phyloP scores from a whole-genome alignment of 2,329 filamentous ascomycete species.

The Daldinia eschscholtzii region DNA sequence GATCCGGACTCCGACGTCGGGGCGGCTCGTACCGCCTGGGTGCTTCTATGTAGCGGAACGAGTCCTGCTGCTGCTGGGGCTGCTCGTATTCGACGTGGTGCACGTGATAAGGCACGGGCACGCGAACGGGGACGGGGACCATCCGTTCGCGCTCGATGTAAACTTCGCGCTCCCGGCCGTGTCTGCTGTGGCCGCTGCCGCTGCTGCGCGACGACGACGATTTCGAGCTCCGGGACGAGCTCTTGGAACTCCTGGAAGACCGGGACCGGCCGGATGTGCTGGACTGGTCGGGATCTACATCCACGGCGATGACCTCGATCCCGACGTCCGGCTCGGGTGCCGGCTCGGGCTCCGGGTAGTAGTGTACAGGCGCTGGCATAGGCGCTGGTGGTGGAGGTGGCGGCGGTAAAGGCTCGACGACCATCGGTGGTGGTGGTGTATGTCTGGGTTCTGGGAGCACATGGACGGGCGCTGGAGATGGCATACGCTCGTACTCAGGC shows the following conservation, averaged over 20 bases:
- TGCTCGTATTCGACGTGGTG: slow-evolving; percentile 58
- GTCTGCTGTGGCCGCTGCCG: slow-evolving; percentile 39
- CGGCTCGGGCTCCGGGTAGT: slow-evolving; percentile 36
- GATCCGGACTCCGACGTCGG: slow-evolving; percentile 52
- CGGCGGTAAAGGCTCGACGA: slow-evolving; percentile 47
- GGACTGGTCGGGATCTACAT: slow-evolving; percentile 57
- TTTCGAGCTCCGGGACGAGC: slow-evolving; percentile 44
- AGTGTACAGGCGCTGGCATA: slow-evolving; percentile 35
- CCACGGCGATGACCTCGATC: slow-evolving; percentile 60
- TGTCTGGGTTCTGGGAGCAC: slow-evolving; percentile 43
- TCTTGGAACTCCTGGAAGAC: slow-evolving; percentile 37
- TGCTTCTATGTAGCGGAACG: slow-evolving; percentile 67
- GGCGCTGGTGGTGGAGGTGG: slow-evolving; percentile 43
- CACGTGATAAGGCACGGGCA: slow-evolving; percentile 59
- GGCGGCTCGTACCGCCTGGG: slow-evolving; percentile 57
- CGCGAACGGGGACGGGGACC: slow-evolving; percentile 57
- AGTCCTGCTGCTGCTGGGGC: slow-evolving; percentile 55
- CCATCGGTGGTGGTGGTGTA: slow-evolving; percentile 44
- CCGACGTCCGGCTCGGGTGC: slow-evolving; percentile 46
- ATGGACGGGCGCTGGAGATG: slow-evolving; percentile 41
- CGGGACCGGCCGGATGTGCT: slow-evolving; percentile 39
- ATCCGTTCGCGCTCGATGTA: slow-evolving; percentile 66
- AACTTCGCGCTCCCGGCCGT: slow-evolving; percentile 59
- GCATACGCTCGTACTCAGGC: slow-evolving; percentile 46
- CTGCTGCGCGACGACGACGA: slow-evolving; percentile 42